Percentiles rank a stretch among this genome's conserved stretches.
Evolutionary conservation across 495 filamentous ascomycete species (phyloP).

Genomic region (Penicillium arizonense): DNA sequence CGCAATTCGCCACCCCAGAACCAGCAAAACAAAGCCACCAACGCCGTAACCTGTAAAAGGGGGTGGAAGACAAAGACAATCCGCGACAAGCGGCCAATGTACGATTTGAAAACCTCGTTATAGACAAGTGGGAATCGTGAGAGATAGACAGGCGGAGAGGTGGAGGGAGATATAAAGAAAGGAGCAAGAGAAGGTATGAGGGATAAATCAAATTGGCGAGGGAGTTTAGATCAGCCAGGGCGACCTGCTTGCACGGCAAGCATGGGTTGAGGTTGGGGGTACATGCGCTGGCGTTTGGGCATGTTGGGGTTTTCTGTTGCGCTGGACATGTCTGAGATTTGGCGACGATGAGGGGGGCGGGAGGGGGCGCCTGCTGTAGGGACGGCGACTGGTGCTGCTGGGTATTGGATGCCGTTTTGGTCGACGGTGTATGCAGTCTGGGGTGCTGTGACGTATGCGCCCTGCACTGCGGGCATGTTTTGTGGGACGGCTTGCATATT

Average conservation of each 20-base stretch:
- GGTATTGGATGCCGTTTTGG: conserved; percentile 51
- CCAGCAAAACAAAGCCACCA: conserved; percentile 17
- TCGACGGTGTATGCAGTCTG: conserved; percentile 49
- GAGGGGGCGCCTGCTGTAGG: conserved; percentile 37
- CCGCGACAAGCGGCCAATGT: conserved; percentile 21
- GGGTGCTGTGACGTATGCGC: conserved; percentile 47
- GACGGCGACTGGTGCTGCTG: conserved; percentile 48
- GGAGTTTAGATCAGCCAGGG: conserved; percentile 24
- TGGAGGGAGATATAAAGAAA: conserved; percentile 20
- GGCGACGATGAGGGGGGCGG: conserved; percentile 55
- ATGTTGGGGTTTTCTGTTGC: conserved; percentile 52
- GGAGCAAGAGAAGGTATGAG: conserved; percentile 1
- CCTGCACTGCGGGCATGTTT: conserved; percentile 48
- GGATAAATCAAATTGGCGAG: background rate
- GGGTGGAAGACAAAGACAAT: conserved; percentile 13
- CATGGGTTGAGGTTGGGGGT: conserved; percentile 46
- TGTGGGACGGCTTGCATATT: conserved; percentile 59
- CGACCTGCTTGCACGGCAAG: conserved; percentile 46
- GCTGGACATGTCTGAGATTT: conserved; percentile 65
- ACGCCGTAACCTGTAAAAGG: conserved; percentile 33
- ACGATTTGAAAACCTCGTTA: conserved; percentile 26
- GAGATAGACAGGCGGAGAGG: conserved; percentile 21
- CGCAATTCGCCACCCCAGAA: conserved; percentile 20
- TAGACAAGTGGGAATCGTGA: conserved; percentile 34
- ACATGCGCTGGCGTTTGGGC: conserved; percentile 64